Evolutionary conservation across 768 basidiomycete species (phyloP), one percentile per base, ranked within the genome.

Genomic region (Neoboletus subvelutipes): DNA sequence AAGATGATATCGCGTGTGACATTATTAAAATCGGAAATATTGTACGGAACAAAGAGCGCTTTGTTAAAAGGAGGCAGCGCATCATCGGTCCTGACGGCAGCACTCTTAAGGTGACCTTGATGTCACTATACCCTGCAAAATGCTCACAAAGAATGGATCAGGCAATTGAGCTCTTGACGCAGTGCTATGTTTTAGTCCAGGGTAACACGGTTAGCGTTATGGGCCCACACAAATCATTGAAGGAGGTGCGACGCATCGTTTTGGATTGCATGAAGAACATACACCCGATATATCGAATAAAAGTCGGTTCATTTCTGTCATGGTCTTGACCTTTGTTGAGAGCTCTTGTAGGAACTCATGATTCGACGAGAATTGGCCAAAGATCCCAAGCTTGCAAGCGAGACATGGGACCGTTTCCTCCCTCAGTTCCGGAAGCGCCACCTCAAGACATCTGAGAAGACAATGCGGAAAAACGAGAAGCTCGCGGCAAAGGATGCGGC

Each of bases 201-300:
- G 97, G 97, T 60, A 98, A 84, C 72, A 99, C 97, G 1, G 97
- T 99, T 55, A 93, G 94, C 50, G 94, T 93, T 13, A 98, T 98
- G 94, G 97, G 97, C 4, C 89, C 94, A 0, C 90, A 90, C 77
- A 97, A 96, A 68, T 88, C 89, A 0, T 78, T 99, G 20, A 98
- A 98, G 71, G 97, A 99, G 73, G 96, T 99, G 12, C 82, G 97
- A 56, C 77, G 95, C 64, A 98, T 98, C 59, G 84, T 99, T n/a
- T 73, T 98, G 41, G 97, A 99, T 69, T 99, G 97, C 77, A 98
- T 99, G 97, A 94, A 89, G 76, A 99, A 99, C 70, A 90, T 98
- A 52, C 97, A 99, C 68, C 97, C 97, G 2, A 98, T 99, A 69
- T 99, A 99, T 71, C 87, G 94, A 65, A 99, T 99, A 74, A 99